A percentile compares a stretch with the other conserved stretches of the same genome.
These are phyloP conservation scores for Termitomyces sp. DNA, from an alignment of 768 basidiomycete genomes.

Conservation along the genomic window DNA sequence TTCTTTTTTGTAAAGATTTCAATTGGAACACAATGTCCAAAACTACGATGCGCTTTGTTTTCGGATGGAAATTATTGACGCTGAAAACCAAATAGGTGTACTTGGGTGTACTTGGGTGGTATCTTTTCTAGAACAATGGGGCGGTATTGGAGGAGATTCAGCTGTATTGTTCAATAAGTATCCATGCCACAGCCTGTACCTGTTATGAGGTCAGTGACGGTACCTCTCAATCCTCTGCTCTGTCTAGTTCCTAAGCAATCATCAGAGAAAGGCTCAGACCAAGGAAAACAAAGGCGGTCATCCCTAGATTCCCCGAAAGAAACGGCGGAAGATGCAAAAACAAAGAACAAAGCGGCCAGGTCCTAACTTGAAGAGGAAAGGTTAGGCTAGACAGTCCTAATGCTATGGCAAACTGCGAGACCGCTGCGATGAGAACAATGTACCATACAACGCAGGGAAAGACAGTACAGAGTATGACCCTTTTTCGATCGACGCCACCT, in stretches of 20 bases:
- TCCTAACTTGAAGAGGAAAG: not conserved
- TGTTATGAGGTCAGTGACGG: no score
- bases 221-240: not conserved
- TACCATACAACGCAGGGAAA: not conserved
- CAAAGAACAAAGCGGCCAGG: not conserved
- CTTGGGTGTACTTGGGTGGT: no score
- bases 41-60: not conserved
- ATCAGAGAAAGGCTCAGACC: not conserved
- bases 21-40: not conserved
- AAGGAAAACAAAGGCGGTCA: not conserved
- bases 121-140: not conserved
- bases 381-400: not conserved
- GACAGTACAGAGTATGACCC: not conserved
- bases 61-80: not conserved
- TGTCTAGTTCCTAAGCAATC: not conserved
- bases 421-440: not conserved
- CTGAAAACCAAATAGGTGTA: not conserved
- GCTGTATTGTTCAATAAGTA: not conserved
- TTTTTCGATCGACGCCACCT: no score
- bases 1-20: no score
- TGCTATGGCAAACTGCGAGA: not conserved
- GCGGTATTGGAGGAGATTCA: not conserved
- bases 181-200: not conserved
- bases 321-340: not conserved
- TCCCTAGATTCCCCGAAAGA: not conserved